Conservation (phyloP, 805 yeast genomes). For the Starmerella gropengiesseri region DNA sequence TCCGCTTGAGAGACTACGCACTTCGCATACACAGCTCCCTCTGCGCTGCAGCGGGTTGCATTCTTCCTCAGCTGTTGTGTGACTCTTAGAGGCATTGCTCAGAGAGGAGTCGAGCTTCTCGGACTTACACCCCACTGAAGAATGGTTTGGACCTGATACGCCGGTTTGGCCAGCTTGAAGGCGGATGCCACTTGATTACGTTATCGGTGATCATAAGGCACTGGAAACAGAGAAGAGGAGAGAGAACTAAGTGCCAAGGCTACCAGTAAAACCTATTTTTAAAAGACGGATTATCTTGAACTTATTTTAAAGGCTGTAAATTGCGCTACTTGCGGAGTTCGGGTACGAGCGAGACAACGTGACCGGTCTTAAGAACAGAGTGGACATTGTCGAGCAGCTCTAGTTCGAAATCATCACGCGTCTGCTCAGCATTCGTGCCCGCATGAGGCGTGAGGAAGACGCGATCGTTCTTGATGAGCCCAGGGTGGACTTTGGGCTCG, state of each 20-base stretch:
- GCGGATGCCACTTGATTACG: too few species aligned
- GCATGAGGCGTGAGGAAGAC: slow-evolving; percentile 74
- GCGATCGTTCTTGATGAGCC: slow-evolving; percentile 39
- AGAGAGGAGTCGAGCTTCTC: too few species aligned
- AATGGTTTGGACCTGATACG: too few species aligned
- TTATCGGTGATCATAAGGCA: too few species aligned
- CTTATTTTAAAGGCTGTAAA: background rate
- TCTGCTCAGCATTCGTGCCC: slow-evolving; percentile 73
- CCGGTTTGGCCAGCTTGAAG: too few species aligned
- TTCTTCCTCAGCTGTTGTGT: slow-evolving; percentile 16
- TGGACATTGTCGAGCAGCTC: slow-evolving; percentile 55
- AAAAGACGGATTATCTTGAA: background rate
- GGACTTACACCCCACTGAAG: too few species aligned
- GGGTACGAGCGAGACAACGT: slow-evolving; percentile 32
- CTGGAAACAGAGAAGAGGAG: too few species aligned
- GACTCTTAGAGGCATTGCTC: slow-evolving; percentile 14
- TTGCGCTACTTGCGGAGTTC: background rate
- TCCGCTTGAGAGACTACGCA: slow-evolving; percentile 23
- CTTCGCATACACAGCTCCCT: slow-evolving; percentile 20
- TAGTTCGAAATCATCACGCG: slow-evolving; percentile 64
- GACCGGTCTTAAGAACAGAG: slow-evolving; percentile 46
- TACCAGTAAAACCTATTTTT: too few species aligned
- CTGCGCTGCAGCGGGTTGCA: slow-evolving; percentile 20
- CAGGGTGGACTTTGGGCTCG: slow-evolving; percentile 52
- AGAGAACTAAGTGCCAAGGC: too few species aligned